phyloP scores from a whole-genome alignment of 2,329 filamentous ascomycete species.

The Colletotrichum orchidophilum region DNA sequence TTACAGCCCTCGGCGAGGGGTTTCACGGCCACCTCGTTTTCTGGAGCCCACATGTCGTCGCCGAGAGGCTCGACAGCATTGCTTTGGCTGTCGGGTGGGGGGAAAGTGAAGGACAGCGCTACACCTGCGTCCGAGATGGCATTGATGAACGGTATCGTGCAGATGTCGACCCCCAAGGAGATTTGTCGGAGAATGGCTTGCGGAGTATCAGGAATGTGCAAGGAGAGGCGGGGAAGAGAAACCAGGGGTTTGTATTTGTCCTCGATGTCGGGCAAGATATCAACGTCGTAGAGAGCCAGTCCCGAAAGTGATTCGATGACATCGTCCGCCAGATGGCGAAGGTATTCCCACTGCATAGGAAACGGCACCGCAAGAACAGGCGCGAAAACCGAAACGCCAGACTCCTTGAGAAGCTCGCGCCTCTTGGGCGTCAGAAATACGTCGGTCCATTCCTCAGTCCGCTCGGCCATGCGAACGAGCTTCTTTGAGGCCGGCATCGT shows the following conservation, averaged over 20 bases:
- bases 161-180: conserved; percentile 79
- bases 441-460: conserved; percentile 84
- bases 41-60: conserved; percentile 77
- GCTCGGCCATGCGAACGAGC: conserved; percentile 82
- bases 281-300: conserved; percentile 81
- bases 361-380: conserved; percentile 80
- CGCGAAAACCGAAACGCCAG: conserved; percentile 62
- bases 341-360: conserved; percentile 81
- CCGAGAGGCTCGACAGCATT: conserved; percentile 64
- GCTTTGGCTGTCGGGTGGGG: conserved; percentile 45
- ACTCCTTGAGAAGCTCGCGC: conserved; percentile 40
- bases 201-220: conserved; percentile 76
- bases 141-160: conserved; percentile 80
- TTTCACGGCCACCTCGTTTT: conserved; percentile 68
- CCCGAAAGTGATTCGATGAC: conserved; percentile 67
- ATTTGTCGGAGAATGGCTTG: conserved; percentile 82
- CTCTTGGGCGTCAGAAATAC: conserved; percentile 66
- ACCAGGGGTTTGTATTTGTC: conserved; percentile 61
- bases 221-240: conserved; percentile 76
- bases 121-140: conserved; percentile 84
- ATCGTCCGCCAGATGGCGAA: conserved; percentile 75
- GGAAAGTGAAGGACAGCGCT: conserved; percentile 82
- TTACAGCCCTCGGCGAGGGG: conserved; percentile 72
- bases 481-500: conserved; percentile 73
- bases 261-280: conserved; percentile 74